Evolutionary conservation across 192 early-diverging fungal genomes (phyloP).

Genomic region (Hyaloraphidium curvatum): DNA sequence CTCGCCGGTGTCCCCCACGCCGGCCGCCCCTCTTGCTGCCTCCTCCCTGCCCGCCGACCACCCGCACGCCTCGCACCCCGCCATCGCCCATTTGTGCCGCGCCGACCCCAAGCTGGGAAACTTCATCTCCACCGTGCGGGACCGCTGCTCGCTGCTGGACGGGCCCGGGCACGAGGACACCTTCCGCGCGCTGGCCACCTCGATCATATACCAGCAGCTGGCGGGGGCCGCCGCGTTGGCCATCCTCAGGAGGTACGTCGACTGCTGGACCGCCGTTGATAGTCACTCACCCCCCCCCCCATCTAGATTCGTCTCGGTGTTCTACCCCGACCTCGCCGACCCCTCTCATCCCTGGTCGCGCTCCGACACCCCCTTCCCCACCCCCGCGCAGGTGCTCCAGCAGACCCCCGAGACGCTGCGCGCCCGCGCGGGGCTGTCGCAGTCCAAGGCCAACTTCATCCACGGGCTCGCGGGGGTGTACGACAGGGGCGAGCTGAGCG

Average conservation of each 20-base stretch:
- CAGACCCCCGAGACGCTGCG: neutral
- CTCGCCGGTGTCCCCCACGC: too few relatives aligned
- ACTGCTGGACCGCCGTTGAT: neutral
- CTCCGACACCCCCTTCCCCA: neutral
- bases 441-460: slow-evolving; percentile 1
- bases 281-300: too few relatives aligned
- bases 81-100: neutral
- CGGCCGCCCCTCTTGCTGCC: too few relatives aligned
- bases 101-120: neutral
- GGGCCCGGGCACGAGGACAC: neutral
- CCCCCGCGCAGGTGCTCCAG: neutral
- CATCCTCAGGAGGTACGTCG: slow-evolving; percentile 32
- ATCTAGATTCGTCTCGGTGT: too few relatives aligned
- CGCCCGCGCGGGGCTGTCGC: neutral
- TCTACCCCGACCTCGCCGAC: neutral
- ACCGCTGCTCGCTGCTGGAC: neutral
- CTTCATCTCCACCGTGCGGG: neutral
- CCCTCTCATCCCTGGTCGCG: neutral
- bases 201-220: slow-evolving; percentile 55
- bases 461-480: neutral
- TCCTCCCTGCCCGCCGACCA: too few relatives aligned
- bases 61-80: neutral
- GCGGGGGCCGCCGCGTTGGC: slow-evolving; percentile 42
- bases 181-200: slow-evolving; percentile 13
- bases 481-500: neutral